A percentile compares a stretch with the other conserved stretches of the same genome.
Conservation (phyloP, 345 rosid species). For the Rhizophora mangle region DNA sequence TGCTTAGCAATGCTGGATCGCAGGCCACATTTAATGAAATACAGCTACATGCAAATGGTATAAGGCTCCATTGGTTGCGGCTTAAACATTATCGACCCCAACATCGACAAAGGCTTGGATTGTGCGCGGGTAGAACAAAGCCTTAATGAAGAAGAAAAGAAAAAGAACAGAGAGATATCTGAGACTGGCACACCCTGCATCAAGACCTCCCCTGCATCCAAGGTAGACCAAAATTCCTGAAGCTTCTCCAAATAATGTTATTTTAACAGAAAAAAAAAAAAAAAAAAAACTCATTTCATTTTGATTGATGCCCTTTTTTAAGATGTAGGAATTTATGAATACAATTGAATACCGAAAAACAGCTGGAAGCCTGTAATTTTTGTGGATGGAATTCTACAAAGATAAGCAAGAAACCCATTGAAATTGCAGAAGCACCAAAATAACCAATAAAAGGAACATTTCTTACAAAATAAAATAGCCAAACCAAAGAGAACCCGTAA, state of each 20-base stretch:
- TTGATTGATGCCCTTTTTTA: not conserved
- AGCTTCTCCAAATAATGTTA: conserved; percentile 61
- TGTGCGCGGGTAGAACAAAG: too few relatives aligned
- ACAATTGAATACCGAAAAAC: not conserved
- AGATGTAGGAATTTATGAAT: not conserved
- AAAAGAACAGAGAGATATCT: not conserved
- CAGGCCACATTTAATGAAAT: not conserved
- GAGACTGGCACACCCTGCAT: not conserved
- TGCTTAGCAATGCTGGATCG: not conserved
- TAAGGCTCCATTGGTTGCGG: not conserved
- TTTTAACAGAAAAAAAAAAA: not conserved
- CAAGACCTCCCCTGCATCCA: conserved; percentile 63
- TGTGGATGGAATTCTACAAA: not conserved
- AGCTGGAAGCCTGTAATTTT: not conserved
- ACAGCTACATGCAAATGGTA: not conserved
- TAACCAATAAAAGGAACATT: too few relatives aligned
- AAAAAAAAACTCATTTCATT: not conserved
- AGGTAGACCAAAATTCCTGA: conserved; percentile 65
- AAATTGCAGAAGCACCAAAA: too few relatives aligned
- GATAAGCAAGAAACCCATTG: conserved; percentile 15
- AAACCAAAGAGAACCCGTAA: too few relatives aligned
- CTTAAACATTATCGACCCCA: too few relatives aligned
- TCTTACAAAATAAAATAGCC: too few relatives aligned
- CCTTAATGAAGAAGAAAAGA: not conserved
- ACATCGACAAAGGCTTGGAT: too few relatives aligned